phyloP scores from a whole-genome alignment of 352 stramenopile genomes.

The Thalassiosira delicatula region DNA sequence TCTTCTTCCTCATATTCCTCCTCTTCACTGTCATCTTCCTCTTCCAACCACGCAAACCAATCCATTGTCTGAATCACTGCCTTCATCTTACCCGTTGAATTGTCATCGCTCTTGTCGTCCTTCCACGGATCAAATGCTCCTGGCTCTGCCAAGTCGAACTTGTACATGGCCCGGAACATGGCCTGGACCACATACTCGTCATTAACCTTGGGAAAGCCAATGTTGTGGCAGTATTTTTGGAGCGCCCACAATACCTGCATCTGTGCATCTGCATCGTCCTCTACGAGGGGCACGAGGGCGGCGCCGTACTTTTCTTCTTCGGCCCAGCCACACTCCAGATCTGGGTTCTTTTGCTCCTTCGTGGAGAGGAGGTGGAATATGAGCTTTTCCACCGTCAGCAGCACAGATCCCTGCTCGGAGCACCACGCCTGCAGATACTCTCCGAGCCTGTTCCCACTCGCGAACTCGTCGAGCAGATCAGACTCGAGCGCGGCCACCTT shows the following conservation, averaged over 20 bases:
- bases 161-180: constrained; percentile 85
- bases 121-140: constrained; percentile 82
- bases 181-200: constrained; percentile 79
- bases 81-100: constrained; percentile 75
- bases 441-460: constrained; percentile 71
- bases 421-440: constrained; percentile 78
- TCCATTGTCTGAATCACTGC: constrained; percentile 83
- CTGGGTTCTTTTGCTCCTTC: constrained; percentile 74
- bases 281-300: constrained; percentile 72
- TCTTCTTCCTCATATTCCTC: constrained; percentile 75
- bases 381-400: constrained; percentile 74
- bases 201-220: constrained; percentile 80
- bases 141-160: constrained; percentile 77
- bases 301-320: constrained; percentile 67
- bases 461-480: constrained; percentile 69
- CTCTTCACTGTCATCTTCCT: constrained; percentile 80
- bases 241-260: constrained; percentile 80
- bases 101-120: constrained; percentile 77
- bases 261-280: constrained; percentile 75
- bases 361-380: constrained; percentile 70
- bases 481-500: constrained; percentile 46
- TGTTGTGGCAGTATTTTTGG: constrained; percentile 80
- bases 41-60: constrained; percentile 83
- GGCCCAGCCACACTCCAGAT: constrained; percentile 76
- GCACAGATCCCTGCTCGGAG: constrained; percentile 45